Base-by-base conservation (phyloP, 345 rosid species). In the Pseudoturritis turrita region DNA sequence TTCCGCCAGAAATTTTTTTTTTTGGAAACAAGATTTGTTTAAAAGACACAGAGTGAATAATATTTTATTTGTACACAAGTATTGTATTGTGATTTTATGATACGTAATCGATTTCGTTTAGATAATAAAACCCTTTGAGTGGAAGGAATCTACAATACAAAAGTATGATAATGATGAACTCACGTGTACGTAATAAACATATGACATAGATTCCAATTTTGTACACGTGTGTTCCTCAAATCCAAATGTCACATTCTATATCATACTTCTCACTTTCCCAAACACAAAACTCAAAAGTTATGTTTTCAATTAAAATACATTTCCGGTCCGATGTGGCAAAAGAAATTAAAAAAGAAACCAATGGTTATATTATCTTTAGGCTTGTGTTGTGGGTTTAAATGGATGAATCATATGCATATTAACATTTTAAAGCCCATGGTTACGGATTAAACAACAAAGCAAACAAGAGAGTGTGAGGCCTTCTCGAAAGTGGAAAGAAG, bases 111-210 rank as follows among this genome's bases (percentile, higher is more conserved):
- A 29, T 29, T 29, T 29, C 35, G 35, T 29, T n/a, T 29, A 29
- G 7, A 29, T 29, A 5, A 5, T 29, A n/a, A n/a, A n/a, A n/a
- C n/a, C n/a, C n/a, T n/a, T n/a, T n/a, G n/a, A n/a, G n/a, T n/a
- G n/a, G n/a, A n/a, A n/a, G n/a, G n/a, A n/a, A n/a, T n/a, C n/a
- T n/a, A n/a, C n/a, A n/a, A 28, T 28, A 28, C 31, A 28, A 28
- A 28, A 33, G 22, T 23, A 3, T 55, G 43, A 37, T 62, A 55
- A 56, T 65, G 66, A 41, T 65, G 40, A 25, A 65, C 52, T 54
- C 77, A 73, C 77, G 77, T 56, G 43, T 25, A 73, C 77, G 72
- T 47, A 52, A 53, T 12, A 44, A 43, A 54, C 60, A 45, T 35
- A 45, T 72, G 41, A 73, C 71, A 45, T 64, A 55, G 41, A 72